Conservation (phyloP, 306 rosid genomes). For the Parietaria judaica region DNA sequence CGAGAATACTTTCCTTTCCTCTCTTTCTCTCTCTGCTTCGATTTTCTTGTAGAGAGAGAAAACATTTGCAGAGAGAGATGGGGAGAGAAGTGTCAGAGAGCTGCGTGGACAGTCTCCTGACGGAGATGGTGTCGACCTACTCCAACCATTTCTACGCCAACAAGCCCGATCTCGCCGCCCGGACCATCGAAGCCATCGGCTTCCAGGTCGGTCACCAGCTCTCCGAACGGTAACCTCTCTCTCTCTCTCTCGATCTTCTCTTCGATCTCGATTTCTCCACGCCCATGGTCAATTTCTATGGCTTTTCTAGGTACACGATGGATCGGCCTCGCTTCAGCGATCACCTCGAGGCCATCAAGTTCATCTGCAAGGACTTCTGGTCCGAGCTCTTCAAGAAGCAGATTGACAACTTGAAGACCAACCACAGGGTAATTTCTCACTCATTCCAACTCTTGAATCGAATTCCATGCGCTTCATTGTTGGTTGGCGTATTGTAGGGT, state of each 20-base stretch:
- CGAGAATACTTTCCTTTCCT: too few relatives aligned
- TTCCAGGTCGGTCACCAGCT: conserved; percentile 98
- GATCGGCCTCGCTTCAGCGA: conserved; percentile 93
- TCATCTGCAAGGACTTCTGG: conserved; percentile 99
- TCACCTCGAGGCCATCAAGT: conserved; percentile 91
- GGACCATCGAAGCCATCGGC: conserved; percentile 93
- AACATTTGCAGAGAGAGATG: conserved; percentile 31
- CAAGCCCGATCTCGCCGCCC: conserved; percentile 92
- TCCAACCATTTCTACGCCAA: conserved; percentile 80
- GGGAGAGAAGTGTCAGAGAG: conserved; percentile 89
- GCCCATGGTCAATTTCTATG: background rate
- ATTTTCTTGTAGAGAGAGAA: background rate
- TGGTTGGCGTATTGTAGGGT: conserved; percentile 44
- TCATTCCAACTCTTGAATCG: background rate
- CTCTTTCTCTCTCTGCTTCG: too few relatives aligned
- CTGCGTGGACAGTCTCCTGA: conserved; percentile 74
- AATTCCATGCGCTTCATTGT: background rate
- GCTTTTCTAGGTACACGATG: conserved; percentile 61
- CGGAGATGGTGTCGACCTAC: conserved; percentile 83
- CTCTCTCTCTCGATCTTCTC: conserved; percentile 8
- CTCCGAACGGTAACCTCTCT: conserved; percentile 84
- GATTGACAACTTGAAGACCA: conserved; percentile 94
- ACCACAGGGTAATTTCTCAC: conserved; percentile 55
- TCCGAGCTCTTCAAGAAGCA: conserved; percentile 98
- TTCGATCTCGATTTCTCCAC: background rate